Evolutionary conservation across 768 basidiomycete genomes (phyloP), one percentile per base, ranked within the genome.

Genomic region (Termitomyces sp.): DNA sequence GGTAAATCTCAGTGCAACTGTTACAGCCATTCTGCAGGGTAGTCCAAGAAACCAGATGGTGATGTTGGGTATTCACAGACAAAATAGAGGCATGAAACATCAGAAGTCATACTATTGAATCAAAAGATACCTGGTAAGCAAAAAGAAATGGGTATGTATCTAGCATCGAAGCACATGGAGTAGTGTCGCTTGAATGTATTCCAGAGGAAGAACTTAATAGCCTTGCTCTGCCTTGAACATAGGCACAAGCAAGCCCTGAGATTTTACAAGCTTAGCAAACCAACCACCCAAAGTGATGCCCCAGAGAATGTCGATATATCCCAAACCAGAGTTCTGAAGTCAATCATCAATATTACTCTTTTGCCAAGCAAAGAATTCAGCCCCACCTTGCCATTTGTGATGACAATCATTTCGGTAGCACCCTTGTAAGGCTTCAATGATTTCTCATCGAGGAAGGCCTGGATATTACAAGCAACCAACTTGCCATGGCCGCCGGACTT

Each of bases 311-410:
- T 73, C 71, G 0, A 81, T 63, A 58, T 81, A 84, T 0, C 53
- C 60, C 44, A 76, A 62, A 0, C 82, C 83, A 6, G 74, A 74
- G 13, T 69, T 66, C 83, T 82, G 37, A 15, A 22, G 66, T 27
- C 13, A 42, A 36, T 22, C 24, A 51, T 39, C 61, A 4, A 65
- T 41, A n/a, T 22, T 44, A n/a, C 18, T 34, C 24, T 6, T 12
- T 5, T 34, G 31, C n/a, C 18, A 33, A 49, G n/a, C 9, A 16
- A 39, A 47, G 18, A 9, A 36, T 27, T 3, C 2, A 33, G 18
- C 30, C 53, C 55, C 75, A 84, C 85, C 78, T 74, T 82, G 59
- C 86, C 86, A 57, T 82, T 80, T 5, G 83, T 81, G 48, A 87
- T 67, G 22, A 81, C n/a, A 31, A 89, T 86, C 59, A 81, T 59